phyloP scores from a whole-genome alignment of 108 stramenopile genomes.

The Skeletonema potamos region DNA sequence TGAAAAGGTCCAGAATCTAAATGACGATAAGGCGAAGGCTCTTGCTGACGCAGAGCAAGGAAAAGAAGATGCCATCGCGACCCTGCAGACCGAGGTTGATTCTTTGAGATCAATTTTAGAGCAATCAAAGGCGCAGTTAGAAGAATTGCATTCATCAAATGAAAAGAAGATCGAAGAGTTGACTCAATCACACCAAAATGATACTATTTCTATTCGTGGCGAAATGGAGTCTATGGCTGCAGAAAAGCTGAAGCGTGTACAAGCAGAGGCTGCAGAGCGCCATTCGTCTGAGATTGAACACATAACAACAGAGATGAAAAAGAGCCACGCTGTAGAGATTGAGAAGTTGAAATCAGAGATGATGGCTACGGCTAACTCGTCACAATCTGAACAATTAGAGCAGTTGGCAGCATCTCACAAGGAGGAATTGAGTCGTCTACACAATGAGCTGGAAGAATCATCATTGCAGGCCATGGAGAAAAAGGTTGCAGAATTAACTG shows the following conservation, averaged over 20 bases:
- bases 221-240: neutral
- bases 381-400: conserved; percentile 4
- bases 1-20: conserved; percentile 31
- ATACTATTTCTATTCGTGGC: neutral
- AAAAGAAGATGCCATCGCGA: conserved; percentile 1
- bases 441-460: neutral
- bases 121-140: conserved; percentile 10
- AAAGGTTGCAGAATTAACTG: conserved; percentile 9
- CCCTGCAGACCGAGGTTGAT: conserved; percentile 30
- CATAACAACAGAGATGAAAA: neutral
- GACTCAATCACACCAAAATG: neutral
- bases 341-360: conserved; percentile 26
- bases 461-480: conserved; percentile 17
- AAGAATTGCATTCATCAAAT: conserved; percentile 16
- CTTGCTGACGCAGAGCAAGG: conserved; percentile 17
- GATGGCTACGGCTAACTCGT: neutral
- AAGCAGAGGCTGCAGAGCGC: conserved; percentile 2
- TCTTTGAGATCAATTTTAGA: conserved; percentile 6
- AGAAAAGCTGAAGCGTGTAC: neutral
- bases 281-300: neutral
- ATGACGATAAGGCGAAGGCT: conserved; percentile 29
- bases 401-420: conserved; percentile 2
- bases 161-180: conserved; percentile 12
- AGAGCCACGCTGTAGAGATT: conserved; percentile 32
- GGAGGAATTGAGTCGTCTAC: conserved; percentile 1